A percentile compares a stretch with the other conserved stretches of the same genome.
phyloP scores from a whole-genome alignment of 192 early-diverging fungal species.

The Fimicolochytrium jonesii region DNA sequence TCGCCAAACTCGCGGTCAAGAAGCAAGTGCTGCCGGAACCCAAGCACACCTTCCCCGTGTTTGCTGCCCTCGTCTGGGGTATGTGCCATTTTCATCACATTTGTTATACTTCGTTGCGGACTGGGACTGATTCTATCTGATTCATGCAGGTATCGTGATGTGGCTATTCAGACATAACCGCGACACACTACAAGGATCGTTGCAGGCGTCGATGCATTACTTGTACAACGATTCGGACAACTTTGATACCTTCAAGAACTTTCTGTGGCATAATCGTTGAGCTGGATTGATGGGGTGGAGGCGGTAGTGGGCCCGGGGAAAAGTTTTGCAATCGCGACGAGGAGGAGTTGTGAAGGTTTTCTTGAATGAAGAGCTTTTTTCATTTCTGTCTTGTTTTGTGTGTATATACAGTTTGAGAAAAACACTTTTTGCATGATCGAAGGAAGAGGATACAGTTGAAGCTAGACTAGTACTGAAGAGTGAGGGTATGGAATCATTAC shows the following conservation, averaged over 20 bases:
- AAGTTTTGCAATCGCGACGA: too few relatives aligned
- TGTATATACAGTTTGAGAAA: too few relatives aligned
- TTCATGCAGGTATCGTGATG: conserved; percentile 68
- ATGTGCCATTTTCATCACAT: not conserved
- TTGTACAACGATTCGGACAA: conserved; percentile 76
- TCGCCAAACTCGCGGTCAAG: conserved; percentile 78
- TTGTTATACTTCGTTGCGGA: too few relatives aligned
- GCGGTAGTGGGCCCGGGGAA: too few relatives aligned
- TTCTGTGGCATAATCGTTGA: conserved; percentile 29
- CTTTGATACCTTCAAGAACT: conserved; percentile 34
- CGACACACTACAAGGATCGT: conserved; percentile 82
- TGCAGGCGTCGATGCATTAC: conserved; percentile 92
- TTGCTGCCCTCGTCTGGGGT: conserved; percentile 94
- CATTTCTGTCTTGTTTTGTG: too few relatives aligned
- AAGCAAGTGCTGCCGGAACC: conserved; percentile 68
- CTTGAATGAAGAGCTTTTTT: too few relatives aligned
- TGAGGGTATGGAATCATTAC: too few relatives aligned
- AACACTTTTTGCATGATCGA: too few relatives aligned
- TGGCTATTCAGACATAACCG: conserved; percentile 88
- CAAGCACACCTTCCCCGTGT: conserved; percentile 76
- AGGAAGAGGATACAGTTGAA: too few relatives aligned
- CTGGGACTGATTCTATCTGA: not conserved
- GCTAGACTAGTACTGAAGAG: too few relatives aligned
- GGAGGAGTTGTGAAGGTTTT: too few relatives aligned
- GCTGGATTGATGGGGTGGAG: not conserved